Evolutionary conservation across 23 red algal genomes (phyloP), one percentile per base, ranked within the genome.

Genomic region (Gracilaria gracilis): DNA sequence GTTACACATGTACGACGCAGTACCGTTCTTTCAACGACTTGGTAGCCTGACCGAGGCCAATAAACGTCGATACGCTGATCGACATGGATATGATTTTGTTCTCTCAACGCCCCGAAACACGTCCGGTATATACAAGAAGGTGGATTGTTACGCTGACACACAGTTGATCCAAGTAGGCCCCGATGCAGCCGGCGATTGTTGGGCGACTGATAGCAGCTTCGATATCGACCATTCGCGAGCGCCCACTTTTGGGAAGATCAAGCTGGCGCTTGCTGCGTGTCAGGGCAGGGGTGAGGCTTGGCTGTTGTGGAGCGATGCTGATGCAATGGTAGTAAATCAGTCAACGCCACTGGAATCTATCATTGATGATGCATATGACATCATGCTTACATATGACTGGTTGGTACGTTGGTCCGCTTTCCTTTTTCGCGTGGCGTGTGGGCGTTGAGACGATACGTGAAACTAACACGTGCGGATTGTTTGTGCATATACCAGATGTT

Each of bases 221-320:
- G 76, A 65, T 50, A 90, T 97, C 17, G 95, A 97, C 57, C 71
- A 80, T 73, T 36, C 70, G 15, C 64, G 95, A 9, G 87, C 87
- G 6, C 75, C 95, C 29, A 97, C 95, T 4, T 97, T 97, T 91
- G 95, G 95, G 25, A 97, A 97, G 72, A 84, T 97, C 37, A 84
- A 93, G 28, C 66, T 97, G 32, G 85, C 91, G 40, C 69, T 79
- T 27, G 72, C 90, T 32, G 95, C 95, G 37, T 97, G 95, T 71
- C 40, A 93, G 15, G 89, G 89, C 0, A 70, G 95, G 33, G 79
- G 57, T 23, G 81, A 97, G 28, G 81, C 81, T 21, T 97, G 95
- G 95, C 65, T 97, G 50, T 74, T 97, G 53, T 97, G 95, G 95
- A 78, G 53, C 37, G 95, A 97, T 83, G 95, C 95, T 40, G 95